Evolutionary conservation across 371 early-diverging fungal genomes (phyloP).

Genomic region (Lichtheimia corymbifera): DNA sequence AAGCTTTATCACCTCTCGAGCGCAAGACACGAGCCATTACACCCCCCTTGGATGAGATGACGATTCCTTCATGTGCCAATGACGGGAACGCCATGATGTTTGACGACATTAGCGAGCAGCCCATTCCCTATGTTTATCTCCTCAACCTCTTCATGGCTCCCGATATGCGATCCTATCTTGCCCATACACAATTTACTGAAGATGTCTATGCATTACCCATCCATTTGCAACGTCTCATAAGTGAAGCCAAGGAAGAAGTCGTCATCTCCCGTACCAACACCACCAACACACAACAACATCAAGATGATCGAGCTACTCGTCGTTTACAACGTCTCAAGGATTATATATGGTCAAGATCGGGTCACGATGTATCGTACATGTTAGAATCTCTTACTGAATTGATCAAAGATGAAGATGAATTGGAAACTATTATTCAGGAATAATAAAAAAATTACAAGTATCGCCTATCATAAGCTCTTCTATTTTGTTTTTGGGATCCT

Average conservation of each 20-base stretch:
- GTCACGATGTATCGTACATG: constrained; percentile 10
- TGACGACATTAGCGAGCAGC: constrained; percentile 10
- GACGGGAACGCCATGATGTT: not conserved
- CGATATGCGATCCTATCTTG: constrained; percentile 37
- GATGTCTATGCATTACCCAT: constrained; percentile 39
- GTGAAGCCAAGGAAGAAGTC: constrained; percentile 45
- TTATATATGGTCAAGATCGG: constrained; percentile 27
- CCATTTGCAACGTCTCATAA: constrained; percentile 33
- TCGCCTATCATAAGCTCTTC: constrained; percentile 16
- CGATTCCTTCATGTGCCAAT: not conserved
- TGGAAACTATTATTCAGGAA: constrained; percentile 7
- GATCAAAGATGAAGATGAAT: constrained; percentile 15
- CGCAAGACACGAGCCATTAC: constrained; percentile 16
- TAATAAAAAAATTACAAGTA: constrained; percentile 2
- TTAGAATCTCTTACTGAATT: constrained; percentile 8
- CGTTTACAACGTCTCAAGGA: constrained; percentile 22
- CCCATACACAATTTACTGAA: constrained; percentile 27
- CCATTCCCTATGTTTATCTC: constrained; percentile 27
- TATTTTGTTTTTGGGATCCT: constrained; percentile 11
- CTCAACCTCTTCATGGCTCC: constrained; percentile 38
- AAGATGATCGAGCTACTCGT: constrained; percentile 14
- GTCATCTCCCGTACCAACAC: constrained; percentile 16
- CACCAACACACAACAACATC: constrained; percentile 3
- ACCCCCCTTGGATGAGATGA: constrained; percentile 12
- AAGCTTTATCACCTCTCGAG: constrained; percentile 4